These are phyloP conservation scores for Trametopsis cervina DNA, from an alignment of 768 basidiomycete species.

Conservation along the genomic window DNA sequence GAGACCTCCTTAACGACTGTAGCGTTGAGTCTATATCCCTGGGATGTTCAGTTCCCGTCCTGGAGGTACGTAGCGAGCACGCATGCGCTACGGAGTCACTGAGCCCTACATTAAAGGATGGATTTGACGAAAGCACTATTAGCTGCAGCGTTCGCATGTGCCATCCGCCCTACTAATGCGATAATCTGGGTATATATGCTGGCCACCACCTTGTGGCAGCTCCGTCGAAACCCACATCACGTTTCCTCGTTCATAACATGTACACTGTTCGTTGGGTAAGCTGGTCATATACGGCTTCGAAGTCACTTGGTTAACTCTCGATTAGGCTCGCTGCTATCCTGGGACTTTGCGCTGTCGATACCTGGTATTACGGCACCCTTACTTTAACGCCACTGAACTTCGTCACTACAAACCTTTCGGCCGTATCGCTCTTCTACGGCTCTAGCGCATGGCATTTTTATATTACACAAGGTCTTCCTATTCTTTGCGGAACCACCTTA, in stretches of 20 bases:
- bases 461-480: conserved; percentile 75
- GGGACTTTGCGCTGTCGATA: conserved; percentile 42
- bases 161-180: conserved; percentile 82
- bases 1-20: conserved; percentile 81
- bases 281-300: conserved; percentile 1
- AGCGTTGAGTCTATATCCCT: conserved; percentile 75
- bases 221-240: too few relatives aligned
- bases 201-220: conserved; percentile 45
- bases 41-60: conserved; percentile 30
- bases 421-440: conserved; percentile 91
- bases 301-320: background rate
- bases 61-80: conserved; percentile 15
- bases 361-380: conserved; percentile 55
- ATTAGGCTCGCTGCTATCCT: conserved; percentile 8
- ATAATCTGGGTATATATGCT: conserved; percentile 81
- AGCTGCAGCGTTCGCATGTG: conserved; percentile 73
- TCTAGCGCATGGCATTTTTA: conserved; percentile 85
- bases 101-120: conserved; percentile 24
- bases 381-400: conserved; percentile 82
- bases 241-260: conserved; percentile 43
- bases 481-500: conserved; percentile 65
- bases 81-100: background rate
- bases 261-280: conserved; percentile 38
- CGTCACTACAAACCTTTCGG: conserved; percentile 72
- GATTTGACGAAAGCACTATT: conserved; percentile 31